phyloP scores from a whole-genome alignment of 1,284 basidiomycete species.

The Trichosporon sp. region DNA sequence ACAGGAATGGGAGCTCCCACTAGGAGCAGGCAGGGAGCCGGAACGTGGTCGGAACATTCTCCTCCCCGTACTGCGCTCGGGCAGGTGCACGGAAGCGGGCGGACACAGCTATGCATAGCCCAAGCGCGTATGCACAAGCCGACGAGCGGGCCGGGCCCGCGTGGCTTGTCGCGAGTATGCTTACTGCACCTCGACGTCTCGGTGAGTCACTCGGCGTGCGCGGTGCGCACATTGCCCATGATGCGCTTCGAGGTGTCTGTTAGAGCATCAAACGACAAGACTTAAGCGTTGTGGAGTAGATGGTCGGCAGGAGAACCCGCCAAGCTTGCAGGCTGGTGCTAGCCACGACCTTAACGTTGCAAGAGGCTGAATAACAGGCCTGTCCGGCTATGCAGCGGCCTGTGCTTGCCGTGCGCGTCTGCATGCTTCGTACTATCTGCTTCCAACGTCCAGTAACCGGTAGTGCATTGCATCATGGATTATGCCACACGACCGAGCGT shows the following conservation, averaged over 20 bases:
- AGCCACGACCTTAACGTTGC: slow-evolving; percentile 5
- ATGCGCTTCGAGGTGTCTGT: background rate
- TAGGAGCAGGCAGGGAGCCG: background rate
- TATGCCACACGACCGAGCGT: background rate
- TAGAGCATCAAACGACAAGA: background rate
- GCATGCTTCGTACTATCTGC: too few relatives aligned
- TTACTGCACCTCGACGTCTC: background rate
- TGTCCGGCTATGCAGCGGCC: background rate
- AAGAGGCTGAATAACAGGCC: background rate
- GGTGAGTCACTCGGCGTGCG: background rate
- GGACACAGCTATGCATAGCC: background rate
- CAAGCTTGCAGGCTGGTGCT: background rate
- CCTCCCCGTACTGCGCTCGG: background rate
- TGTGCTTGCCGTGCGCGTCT: background rate
- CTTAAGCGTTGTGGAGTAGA: slow-evolving; percentile 6
- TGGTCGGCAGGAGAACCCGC: background rate
- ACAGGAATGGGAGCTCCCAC: background rate
- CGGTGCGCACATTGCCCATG: background rate
- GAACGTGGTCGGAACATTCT: slow-evolving; percentile 13
- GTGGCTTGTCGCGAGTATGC: slow-evolving; percentile 9
- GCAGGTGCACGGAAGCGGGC: background rate
- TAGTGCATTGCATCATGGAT: background rate
- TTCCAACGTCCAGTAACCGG: too few relatives aligned
- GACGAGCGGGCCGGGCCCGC: background rate
- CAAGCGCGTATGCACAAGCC: background rate